phyloP scores from a whole-genome alignment of 495 filamentous ascomycete genomes.

The Aspergillus taichungensis region DNA sequence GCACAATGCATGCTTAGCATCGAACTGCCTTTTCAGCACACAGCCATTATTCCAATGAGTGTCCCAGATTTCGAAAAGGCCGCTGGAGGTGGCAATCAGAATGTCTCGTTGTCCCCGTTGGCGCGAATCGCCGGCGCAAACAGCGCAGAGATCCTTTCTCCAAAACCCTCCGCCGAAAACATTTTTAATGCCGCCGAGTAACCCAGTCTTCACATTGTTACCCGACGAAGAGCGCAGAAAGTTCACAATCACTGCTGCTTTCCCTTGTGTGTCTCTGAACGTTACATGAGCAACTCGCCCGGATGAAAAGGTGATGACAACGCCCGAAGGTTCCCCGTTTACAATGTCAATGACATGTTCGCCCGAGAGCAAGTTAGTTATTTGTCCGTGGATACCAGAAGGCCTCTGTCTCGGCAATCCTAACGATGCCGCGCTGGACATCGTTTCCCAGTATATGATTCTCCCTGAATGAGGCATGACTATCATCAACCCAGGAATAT shows the following conservation, averaged over 20 bases:
- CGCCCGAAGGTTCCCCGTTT: slow-evolving; percentile 77
- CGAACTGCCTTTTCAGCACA: slow-evolving; percentile 42
- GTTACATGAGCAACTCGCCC: slow-evolving; percentile 80
- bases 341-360: slow-evolving; percentile 70
- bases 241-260: slow-evolving; percentile 64
- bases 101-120: slow-evolving; percentile 79
- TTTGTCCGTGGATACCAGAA: slow-evolving; percentile 63
- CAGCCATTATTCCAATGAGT: slow-evolving; percentile 72
- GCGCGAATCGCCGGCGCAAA: slow-evolving; percentile 56
- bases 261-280: slow-evolving; percentile 75
- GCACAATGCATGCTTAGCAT: slow-evolving; percentile 35
- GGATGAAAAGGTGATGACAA: slow-evolving; percentile 71
- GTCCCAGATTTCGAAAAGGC: slow-evolving; percentile 74
- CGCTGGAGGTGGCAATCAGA: slow-evolving; percentile 64
- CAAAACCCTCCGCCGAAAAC: slow-evolving; percentile 55
- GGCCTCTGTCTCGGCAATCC: slow-evolving; percentile 69
- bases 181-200: slow-evolving; percentile 70
- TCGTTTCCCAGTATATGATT: slow-evolving; percentile 89
- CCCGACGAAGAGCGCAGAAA: slow-evolving; percentile 54
- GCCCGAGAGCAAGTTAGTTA: slow-evolving; percentile 63
- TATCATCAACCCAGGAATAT: slow-evolving; percentile 74
- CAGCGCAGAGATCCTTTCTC: slow-evolving; percentile 68
- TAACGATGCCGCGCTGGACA: slow-evolving; percentile 69
- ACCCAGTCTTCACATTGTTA: slow-evolving; percentile 39
- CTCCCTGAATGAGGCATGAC: slow-evolving; percentile 75